Conservation (phyloP, 2,329 filamentous ascomycete genomes). For the Venturia nashicola region DNA sequence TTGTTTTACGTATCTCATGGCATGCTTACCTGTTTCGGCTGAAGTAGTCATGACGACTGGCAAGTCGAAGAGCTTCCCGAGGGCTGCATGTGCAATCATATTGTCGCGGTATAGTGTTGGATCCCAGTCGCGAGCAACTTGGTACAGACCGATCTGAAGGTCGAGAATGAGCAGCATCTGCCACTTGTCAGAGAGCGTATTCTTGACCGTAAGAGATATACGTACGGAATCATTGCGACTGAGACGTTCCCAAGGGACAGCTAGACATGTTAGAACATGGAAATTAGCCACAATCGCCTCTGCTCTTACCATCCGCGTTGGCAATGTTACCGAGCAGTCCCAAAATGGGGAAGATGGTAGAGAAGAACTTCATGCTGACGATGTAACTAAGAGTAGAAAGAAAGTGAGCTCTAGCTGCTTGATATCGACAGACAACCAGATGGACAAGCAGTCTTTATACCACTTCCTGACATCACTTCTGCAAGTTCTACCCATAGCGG, state of each 20-base stretch:
- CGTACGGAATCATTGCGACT: not conserved
- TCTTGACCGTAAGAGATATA: not conserved
- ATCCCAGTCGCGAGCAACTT: constrained; percentile 53
- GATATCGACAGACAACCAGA: not conserved
- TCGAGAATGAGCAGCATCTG: constrained; percentile 47
- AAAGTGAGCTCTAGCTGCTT: not conserved
- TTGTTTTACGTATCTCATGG: not conserved
- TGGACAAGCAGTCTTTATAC: not conserved
- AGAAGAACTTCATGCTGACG: not conserved
- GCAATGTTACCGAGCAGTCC: not conserved
- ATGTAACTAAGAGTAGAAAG: not conserved
- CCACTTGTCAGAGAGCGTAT: not conserved
- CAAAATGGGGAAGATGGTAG: not conserved
- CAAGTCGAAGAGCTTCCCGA: constrained; percentile 54
- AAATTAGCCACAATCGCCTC: not conserved
- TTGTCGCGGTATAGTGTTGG: constrained; percentile 52
- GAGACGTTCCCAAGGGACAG: not conserved
- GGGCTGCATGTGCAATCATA: constrained; percentile 54
- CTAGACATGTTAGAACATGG: not conserved
- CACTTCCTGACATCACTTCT: not conserved
- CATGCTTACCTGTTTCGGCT: constrained; percentile 38
- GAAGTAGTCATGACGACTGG: constrained; percentile 62
- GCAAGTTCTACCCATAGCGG: not conserved
- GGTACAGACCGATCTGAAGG: constrained; percentile 47
- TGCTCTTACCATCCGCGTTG: not conserved